Conservation (phyloP, 495 filamentous ascomycete species). For the Aspergillus nanangensis region DNA sequence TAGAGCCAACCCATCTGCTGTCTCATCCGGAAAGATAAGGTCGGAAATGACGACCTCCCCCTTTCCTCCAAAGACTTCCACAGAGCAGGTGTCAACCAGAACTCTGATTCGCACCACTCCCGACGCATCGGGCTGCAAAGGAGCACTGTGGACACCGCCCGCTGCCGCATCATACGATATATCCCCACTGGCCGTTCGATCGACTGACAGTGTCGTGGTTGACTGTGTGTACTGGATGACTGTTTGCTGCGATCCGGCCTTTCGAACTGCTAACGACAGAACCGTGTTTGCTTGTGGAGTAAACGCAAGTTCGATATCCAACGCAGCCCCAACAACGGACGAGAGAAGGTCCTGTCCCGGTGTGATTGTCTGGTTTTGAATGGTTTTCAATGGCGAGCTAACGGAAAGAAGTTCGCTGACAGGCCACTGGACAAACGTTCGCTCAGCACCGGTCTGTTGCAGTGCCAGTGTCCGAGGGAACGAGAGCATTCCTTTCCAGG, state of each 20-base stretch:
- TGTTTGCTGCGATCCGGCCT: conserved; percentile 1
- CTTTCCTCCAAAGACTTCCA: conserved; percentile 8
- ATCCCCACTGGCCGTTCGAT: conserved; percentile 6
- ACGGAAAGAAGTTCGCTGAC: neutral
- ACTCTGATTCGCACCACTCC: conserved; percentile 2
- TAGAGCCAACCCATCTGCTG: conserved; percentile 2
- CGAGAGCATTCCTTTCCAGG: conserved; percentile 10
- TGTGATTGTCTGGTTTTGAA: conserved; percentile 1
- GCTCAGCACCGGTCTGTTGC: neutral
- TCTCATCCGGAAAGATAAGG: conserved; percentile 4
- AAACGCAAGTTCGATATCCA: conserved; percentile 6
- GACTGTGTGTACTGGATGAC: neutral
- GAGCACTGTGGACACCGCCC: conserved; percentile 4
- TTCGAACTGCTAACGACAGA: conserved; percentile 5
- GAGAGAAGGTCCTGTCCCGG: conserved; percentile 5
- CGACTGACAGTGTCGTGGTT: neutral
- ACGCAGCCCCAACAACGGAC: neutral
- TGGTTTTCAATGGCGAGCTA: neutral
- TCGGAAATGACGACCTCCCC: conserved; percentile 6
- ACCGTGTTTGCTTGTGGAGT: neutral
- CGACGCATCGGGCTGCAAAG: neutral
- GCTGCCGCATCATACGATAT: conserved; percentile 8
- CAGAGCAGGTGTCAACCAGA: conserved; percentile 7
- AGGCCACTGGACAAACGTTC: conserved; percentile 4
- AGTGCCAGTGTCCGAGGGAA: conserved; percentile 7